Evolutionary conservation across 306 rosid genomes (phyloP).

Genomic region (Myrica gale): DNA sequence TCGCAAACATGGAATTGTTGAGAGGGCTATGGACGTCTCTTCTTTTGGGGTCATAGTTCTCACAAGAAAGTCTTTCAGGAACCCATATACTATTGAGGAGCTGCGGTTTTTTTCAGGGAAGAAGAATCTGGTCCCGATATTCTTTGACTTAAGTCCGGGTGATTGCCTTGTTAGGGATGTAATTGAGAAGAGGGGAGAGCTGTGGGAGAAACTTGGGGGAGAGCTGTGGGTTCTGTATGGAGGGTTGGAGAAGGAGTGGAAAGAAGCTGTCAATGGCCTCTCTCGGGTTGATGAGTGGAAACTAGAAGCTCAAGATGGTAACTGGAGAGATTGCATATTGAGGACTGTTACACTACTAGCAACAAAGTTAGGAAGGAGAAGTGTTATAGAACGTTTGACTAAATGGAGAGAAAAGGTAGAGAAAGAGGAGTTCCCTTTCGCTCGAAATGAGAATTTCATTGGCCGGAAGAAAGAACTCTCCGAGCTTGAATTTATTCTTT

Average conservation of each 20-base stretch:
- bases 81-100: conserved; percentile 79
- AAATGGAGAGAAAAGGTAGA: conserved; percentile 80
- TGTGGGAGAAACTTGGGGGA: conserved; percentile 86
- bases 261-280: conserved; percentile 68
- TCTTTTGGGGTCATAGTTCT: conserved; percentile 72
- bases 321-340: conserved; percentile 85
- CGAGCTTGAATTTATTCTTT: conserved; percentile 77
- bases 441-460: conserved; percentile 62
- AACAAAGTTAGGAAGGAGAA: conserved; percentile 70
- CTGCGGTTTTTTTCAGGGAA: conserved; percentile 62
- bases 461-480: conserved; percentile 84
- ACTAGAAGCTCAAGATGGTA: conserved; percentile 81
- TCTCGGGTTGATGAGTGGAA: conserved; percentile 82
- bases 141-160: conserved; percentile 69
- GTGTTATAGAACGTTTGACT: conserved; percentile 64
- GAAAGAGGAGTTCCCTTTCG: conserved; percentile 76
- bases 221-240: conserved; percentile 75
- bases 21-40: conserved; percentile 87
- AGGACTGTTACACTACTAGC: conserved; percentile 63
- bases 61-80: conserved; percentile 80
- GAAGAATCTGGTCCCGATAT: conserved; percentile 83
- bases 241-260: conserved; percentile 84
- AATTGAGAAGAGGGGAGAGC: conserved; percentile 84
- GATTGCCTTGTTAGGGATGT: conserved; percentile 87
- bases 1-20: conserved; percentile 55